Evolutionary conservation across 352 stramenopile genomes (phyloP), one percentile per base, ranked within the genome.

Genomic region (Phytophthora megakarya): DNA sequence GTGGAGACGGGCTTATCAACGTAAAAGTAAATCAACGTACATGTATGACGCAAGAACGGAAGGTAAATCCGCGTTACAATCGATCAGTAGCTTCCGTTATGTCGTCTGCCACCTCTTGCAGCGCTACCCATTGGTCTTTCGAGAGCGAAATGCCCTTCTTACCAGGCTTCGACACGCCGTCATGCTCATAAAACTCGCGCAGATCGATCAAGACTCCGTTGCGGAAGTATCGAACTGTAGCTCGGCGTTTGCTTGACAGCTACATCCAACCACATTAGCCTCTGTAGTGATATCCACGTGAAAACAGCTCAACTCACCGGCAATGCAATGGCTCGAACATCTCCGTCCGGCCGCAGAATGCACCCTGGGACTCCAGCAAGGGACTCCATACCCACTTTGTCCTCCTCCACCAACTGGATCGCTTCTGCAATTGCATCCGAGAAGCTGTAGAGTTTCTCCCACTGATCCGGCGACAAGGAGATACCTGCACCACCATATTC

Each of bases 121-220:
- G 67, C 43, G 65, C 67, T 7, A 48, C 28, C 80, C 81, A 92
- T 47, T 92, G 83, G 10, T 90, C 78, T 44, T 78, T 87, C 0
- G 78, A 89, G 10, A 94, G 69, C 22, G 85, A 86, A 28, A 94
- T 90, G 11, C 84, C 84, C 58, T 94, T 93, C 43, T 88, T 89
- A n/a, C 82, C 80, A 35, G 86, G 86, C 51, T 86, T 89, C 23
- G 61, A 47, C 22, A 76, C 57, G 4, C 75, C 73, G 19, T 87
- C 65, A 53, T 84, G 53, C 16, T 91, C 76, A 38, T 93, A 93
- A 47, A 75, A 93, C 58, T 93, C 84, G n/a, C 86, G 80, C 0
- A 93, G 26, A 35, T 94, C 80, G 7, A 93, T 70, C 25, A 92
- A 61, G 10, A 88, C 72, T 5, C 46, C 62, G 2, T 68, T 62